Evolutionary conservation across 2,329 filamentous ascomycete genomes (phyloP), one percentile per base, ranked within the genome.

Genomic region (Amauroascus verrucosus): DNA sequence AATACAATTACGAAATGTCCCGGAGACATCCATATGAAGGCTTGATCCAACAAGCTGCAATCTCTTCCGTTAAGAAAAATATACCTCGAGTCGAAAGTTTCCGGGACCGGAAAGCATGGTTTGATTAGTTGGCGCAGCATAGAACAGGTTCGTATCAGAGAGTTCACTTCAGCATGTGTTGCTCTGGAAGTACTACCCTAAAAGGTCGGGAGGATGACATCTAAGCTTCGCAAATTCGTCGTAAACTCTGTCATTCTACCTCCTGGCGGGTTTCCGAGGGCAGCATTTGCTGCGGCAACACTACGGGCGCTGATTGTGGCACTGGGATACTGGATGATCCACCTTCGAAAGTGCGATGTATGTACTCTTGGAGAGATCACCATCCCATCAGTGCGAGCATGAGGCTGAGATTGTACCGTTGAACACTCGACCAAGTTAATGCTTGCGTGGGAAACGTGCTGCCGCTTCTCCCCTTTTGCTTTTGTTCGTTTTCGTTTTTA

Each of bases 361-460:
- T 49, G 56, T 53, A 57, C 24, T 32, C 28, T 43, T 54, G 53
- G 61, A 60, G 64, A 66, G 64, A 66, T 66, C 51, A 51, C 54
- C 43, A 51, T 33, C 53, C 51, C n/a, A 47, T 57, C 48, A 44
- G 52, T 55, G 57, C 62, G 56, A 56, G 62, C 63, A 80, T 75
- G 80, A 89, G 81, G 87, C 87, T 91, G 87, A 93, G 87, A 91
- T 84, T 83, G 85, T 82, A 93, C 87, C 86, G 87, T 90, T 77
- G 58, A 85, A 74, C 83, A 91, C 86, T 91, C 86, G 87, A 93
- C 87, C 87, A 93, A 93, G 87, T 87, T 91, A 93, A 91, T 89
- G 85, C 87, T 93, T 93, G 87, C 87, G 87, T 91, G 87, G 84
- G 87, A 86, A 91, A 90, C 79, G 87, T 91, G 86, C 85, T 90